phyloP scores from a whole-genome alignment of 2,329 filamentous ascomycete species.

The Ambrosiella beaveri region DNA sequence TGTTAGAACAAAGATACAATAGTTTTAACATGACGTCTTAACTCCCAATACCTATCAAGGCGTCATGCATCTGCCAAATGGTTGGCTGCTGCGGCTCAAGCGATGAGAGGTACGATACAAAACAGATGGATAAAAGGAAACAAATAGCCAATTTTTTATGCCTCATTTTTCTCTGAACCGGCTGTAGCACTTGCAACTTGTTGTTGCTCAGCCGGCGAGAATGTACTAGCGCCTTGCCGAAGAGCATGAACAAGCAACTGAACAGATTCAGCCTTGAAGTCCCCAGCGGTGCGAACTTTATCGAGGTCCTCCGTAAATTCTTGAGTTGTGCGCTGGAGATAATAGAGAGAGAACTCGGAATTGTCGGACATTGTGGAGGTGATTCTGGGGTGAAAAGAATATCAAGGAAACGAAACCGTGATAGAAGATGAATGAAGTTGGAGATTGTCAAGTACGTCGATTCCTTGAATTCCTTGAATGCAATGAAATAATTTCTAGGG shows the following conservation, averaged over 20 bases:
- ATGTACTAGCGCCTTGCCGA: slow-evolving; percentile 48
- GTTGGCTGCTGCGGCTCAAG: too few relatives aligned
- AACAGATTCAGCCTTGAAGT: slow-evolving; percentile 51
- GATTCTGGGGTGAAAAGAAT: neutral
- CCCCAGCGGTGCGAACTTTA: slow-evolving; percentile 47
- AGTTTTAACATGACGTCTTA: too few relatives aligned
- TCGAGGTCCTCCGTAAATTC: slow-evolving; percentile 62
- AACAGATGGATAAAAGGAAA: neutral
- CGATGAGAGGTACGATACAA: neutral
- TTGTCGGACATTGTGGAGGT: slow-evolving; percentile 16
- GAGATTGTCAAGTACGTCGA: too few relatives aligned
- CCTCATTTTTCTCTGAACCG: neutral
- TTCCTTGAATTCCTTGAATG: neutral
- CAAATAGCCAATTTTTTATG: neutral
- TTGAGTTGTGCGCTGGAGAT: slow-evolving; percentile 49
- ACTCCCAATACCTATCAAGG: too few relatives aligned
- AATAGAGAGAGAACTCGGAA: slow-evolving; percentile 40
- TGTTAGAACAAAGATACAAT: too few relatives aligned
- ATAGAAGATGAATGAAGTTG: too few relatives aligned
- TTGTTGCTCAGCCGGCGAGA: slow-evolving; percentile 29
- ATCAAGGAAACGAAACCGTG: neutral
- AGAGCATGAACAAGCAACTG: slow-evolving; percentile 49
- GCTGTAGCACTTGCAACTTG: slow-evolving; percentile 12
- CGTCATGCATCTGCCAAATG: too few relatives aligned
- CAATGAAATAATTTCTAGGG: slow-evolving; percentile 4